A percentile compares a stretch with the other conserved stretches of the same genome.
phyloP scores from a whole-genome alignment of 345 rosid genomes.

The Cardamine chenopodiifolia region DNA sequence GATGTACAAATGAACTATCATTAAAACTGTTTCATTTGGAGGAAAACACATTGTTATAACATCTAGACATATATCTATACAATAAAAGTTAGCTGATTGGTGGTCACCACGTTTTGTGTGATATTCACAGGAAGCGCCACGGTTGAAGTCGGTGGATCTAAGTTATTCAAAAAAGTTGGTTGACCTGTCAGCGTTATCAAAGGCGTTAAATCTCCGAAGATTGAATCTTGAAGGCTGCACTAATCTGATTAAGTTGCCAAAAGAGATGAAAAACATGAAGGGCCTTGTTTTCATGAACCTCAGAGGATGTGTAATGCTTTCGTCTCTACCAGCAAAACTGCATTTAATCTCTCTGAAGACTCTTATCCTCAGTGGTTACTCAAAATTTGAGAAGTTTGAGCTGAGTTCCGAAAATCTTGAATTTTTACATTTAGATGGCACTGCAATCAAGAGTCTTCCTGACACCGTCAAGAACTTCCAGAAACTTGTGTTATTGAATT shows the following conservation, averaged over 20 bases:
- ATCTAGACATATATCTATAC: too few species aligned
- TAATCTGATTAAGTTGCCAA: neutral
- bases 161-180: neutral
- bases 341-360: neutral
- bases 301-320: conserved; percentile 20
- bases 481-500: neutral
- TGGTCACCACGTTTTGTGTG: too few species aligned
- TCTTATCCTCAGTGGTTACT: conserved; percentile 34
- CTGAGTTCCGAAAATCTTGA: neutral
- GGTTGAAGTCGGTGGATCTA: conserved; percentile 30
- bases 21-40: too few species aligned
- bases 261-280: neutral
- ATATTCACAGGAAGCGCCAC: conserved; percentile 17
- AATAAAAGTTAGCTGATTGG: too few species aligned
- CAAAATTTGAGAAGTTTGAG: conserved; percentile 11
- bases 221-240: conserved; percentile 27
- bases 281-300: conserved; percentile 20
- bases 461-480: neutral
- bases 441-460: conserved; percentile 19
- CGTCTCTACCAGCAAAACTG: neutral
- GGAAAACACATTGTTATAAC: too few species aligned
- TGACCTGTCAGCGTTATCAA: conserved; percentile 21
- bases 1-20: too few species aligned
- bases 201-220: conserved; percentile 14
- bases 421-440: conserved; percentile 9